A percentile compares a stretch with the other conserved stretches of the same genome.
Evolutionary conservation across 305 asterid genomes (phyloP).

Genomic region (Rubia occidens): DNA sequence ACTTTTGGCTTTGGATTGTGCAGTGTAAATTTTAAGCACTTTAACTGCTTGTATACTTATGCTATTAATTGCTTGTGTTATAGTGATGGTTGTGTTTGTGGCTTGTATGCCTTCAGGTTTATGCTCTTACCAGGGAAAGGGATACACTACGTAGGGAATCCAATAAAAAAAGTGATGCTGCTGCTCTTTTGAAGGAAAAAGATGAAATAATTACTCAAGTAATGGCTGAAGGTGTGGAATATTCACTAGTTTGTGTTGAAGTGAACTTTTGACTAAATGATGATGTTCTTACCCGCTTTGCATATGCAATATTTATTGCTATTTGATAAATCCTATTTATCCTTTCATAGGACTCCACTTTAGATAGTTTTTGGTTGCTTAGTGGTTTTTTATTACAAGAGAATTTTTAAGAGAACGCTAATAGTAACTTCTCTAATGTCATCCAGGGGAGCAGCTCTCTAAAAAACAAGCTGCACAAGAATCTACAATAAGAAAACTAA

Average conservation of each 20-base stretch:
- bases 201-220: constrained; percentile 92
- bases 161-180: constrained; percentile 77
- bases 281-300: constrained; percentile 3
- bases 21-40: background rate
- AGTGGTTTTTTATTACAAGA: constrained; percentile 5
- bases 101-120: constrained; percentile 45
- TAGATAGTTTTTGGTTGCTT: background rate
- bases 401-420: constrained; percentile 1
- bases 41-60: background rate
- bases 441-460: constrained; percentile 84
- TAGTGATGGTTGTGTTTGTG: constrained; percentile 13
- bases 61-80: background rate
- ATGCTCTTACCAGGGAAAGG: constrained; percentile 80
- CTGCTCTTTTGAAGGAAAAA: constrained; percentile 90
- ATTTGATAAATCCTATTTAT: too few relatives aligned
- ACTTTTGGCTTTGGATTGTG: background rate
- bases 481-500: constrained; percentile 72
- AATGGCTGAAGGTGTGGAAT: constrained; percentile 81
- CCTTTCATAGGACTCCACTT: background rate
- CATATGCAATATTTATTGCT: background rate
- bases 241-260: constrained; percentile 7
- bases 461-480: constrained; percentile 97
- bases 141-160: constrained; percentile 89
- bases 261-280: background rate
- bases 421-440: constrained; percentile 22